Conservation (phyloP, 495 filamentous ascomycete species). For the Hypoxylon lienhwacheense region DNA sequence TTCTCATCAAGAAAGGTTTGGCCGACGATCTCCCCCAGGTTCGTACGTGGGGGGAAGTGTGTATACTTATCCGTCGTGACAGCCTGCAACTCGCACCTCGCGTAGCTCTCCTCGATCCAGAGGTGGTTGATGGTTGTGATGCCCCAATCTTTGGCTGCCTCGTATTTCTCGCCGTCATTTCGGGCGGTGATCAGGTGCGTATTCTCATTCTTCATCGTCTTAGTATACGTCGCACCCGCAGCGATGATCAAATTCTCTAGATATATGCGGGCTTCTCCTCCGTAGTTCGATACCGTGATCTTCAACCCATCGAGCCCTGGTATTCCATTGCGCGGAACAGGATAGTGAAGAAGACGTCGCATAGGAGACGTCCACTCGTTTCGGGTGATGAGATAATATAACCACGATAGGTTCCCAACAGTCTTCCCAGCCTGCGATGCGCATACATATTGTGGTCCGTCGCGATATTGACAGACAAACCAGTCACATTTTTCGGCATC, state of each 20-base stretch:
- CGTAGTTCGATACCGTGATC: conserved; percentile 94
- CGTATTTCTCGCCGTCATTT: conserved; percentile 83
- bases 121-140: conserved; percentile 90
- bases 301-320: conserved; percentile 73
- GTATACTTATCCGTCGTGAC: conserved; percentile 71
- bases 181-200: conserved; percentile 95
- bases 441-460: conserved; percentile 73
- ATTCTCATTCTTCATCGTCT: conserved; percentile 89
- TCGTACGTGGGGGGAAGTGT: conserved; percentile 82
- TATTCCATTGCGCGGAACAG: conserved; percentile 70
- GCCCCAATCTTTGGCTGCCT: conserved; percentile 88
- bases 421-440: conserved; percentile 75
- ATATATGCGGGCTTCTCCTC: conserved; percentile 89
- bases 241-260: conserved; percentile 88
- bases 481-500: conserved; percentile 73
- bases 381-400: conserved; percentile 86
- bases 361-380: conserved; percentile 85
- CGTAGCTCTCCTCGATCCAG: conserved; percentile 97
- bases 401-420: conserved; percentile 90
- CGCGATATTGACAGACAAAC: conserved; percentile 84
- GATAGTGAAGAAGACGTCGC: conserved; percentile 84
- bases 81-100: conserved; percentile 72
- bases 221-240: conserved; percentile 82
- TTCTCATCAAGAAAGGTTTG: conserved; percentile 63
- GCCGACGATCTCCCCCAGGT: conserved; percentile 89